A percentile compares a stretch with the other conserved stretches of the same genome.
Evolutionary conservation across 2,329 filamentous ascomycete genomes (phyloP).

Genomic region (Fusarium xyrophilum): DNA sequence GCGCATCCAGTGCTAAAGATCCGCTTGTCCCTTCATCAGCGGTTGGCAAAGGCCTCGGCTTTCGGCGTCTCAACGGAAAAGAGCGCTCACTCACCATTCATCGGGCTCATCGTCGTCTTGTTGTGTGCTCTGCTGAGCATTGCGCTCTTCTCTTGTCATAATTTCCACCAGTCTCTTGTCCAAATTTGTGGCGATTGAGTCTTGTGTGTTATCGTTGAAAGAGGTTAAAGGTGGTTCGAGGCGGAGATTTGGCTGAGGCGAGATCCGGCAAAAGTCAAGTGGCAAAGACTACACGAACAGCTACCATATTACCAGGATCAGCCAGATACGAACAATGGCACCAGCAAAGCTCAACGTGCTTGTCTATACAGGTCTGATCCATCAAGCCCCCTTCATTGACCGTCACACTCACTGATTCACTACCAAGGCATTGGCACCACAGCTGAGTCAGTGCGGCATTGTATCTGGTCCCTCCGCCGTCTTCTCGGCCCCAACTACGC

Average conservation of each 20-base stretch:
- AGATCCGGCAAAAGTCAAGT: constrained; percentile 37
- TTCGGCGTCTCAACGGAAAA: constrained; percentile 11
- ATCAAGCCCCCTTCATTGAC: background rate
- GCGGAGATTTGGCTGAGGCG: constrained; percentile 33
- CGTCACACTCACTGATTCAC: constrained; percentile 5
- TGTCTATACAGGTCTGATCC: constrained; percentile 80
- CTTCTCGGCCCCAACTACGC: constrained; percentile 91
- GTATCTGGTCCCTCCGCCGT: constrained; percentile 82
- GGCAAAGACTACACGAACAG: constrained; percentile 13
- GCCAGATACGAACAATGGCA: constrained; percentile 58
- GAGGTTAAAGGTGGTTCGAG: constrained; percentile 36
- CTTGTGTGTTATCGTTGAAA: constrained; percentile 7
- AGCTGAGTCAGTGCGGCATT: constrained; percentile 86
- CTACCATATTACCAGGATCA: background rate
- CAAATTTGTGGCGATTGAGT: background rate
- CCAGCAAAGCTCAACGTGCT: constrained; percentile 83
- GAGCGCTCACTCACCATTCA: constrained; percentile 74
- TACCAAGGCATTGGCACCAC: constrained; percentile 79
- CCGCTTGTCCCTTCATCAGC: constrained; percentile 80
- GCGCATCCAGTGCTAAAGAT: constrained; percentile 97
- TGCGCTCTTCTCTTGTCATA: constrained; percentile 62
- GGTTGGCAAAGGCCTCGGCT: constrained; percentile 38
- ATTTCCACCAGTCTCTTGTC: constrained; percentile 37
- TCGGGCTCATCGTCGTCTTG: constrained; percentile 79
- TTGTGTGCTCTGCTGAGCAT: constrained; percentile 48